phyloP scores from a whole-genome alignment of 495 filamentous ascomycete species.

The Aspergillus haitiensis region DNA sequence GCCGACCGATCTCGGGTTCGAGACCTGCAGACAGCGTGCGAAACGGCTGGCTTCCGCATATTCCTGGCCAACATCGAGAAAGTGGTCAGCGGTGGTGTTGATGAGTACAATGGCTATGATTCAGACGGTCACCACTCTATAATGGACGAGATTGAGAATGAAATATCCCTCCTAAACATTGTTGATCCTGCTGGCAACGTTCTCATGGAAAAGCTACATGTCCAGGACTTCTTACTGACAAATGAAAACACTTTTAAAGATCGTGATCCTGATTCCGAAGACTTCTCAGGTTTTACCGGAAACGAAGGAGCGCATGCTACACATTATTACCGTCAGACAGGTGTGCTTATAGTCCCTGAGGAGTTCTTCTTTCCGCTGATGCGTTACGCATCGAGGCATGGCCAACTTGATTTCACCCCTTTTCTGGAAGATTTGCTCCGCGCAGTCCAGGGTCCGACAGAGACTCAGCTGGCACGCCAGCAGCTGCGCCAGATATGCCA shows the following conservation, averaged over 20 bases:
- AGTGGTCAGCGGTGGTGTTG: constrained; percentile 8
- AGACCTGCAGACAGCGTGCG: constrained; percentile 10
- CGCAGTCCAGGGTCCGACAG: not conserved
- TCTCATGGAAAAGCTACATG: not conserved
- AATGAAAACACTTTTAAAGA: not conserved
- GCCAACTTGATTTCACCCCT: not conserved
- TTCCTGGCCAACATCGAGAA: constrained; percentile 13
- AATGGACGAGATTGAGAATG: not conserved
- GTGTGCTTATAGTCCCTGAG: not conserved
- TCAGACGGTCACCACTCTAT: not conserved
- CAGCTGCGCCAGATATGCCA: not conserved
- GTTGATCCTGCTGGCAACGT: constrained; percentile 1
- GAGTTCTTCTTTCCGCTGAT: not conserved
- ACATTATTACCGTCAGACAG: constrained; percentile 1
- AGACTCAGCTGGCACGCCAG: not conserved
- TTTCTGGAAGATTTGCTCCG: not conserved
- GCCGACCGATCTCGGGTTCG: constrained; percentile 8
- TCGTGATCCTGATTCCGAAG: not conserved
- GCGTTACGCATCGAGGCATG: not conserved
- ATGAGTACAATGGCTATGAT: not conserved
- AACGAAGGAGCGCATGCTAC: constrained; percentile 2
- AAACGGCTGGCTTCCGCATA: constrained; percentile 7
- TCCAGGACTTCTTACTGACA: not conserved
- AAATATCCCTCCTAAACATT: not conserved
- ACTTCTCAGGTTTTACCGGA: not conserved